Evolutionary conservation across 495 filamentous ascomycete species (phyloP).

Genomic region (Neurospora sublineolata): DNA sequence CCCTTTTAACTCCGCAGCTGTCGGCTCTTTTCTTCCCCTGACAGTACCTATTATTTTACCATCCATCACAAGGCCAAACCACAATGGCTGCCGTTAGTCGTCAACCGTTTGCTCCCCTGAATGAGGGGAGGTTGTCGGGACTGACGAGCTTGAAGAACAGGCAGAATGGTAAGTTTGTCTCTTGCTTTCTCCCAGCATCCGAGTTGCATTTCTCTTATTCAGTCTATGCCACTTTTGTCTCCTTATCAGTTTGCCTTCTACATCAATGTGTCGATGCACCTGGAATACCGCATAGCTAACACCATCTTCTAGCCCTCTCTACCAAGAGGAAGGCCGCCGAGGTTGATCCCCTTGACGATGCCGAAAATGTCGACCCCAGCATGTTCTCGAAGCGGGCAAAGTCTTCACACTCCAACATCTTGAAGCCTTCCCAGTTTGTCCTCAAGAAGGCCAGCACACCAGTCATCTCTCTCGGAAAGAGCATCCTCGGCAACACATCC

Average conservation of each 20-base stretch:
- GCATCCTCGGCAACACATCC: conserved; percentile 19
- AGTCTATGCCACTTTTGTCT: conserved; percentile 4
- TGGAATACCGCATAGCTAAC: conserved; percentile 1
- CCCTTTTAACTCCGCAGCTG: background rate
- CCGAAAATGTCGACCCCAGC: conserved; percentile 73
- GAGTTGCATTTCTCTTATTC: conserved; percentile 1
- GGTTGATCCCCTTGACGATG: conserved; percentile 42
- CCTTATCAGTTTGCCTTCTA: background rate
- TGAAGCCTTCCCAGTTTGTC: conserved; percentile 34
- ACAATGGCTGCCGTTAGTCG: conserved; percentile 37
- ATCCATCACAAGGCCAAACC: conserved; percentile 1
- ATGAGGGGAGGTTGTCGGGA: conserved; percentile 40
- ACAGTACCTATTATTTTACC: background rate
- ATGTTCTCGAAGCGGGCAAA: conserved; percentile 61
- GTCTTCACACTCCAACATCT: conserved; percentile 37
- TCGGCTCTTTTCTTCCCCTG: background rate
- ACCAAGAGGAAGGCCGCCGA: conserved; percentile 37
- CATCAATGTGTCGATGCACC: background rate
- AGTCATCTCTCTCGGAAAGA: conserved; percentile 13
- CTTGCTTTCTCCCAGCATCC: background rate
- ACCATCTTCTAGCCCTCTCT: conserved; percentile 23
- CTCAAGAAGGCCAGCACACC: conserved; percentile 29
- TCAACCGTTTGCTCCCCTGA: conserved; percentile 48
- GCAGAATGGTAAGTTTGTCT: conserved; percentile 48
- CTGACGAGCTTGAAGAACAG: conserved; percentile 49